These are phyloP conservation scores for Pseudogymnoascus sp. DNA, from an alignment of 2,329 filamentous ascomycete species.

Conservation along the genomic window DNA sequence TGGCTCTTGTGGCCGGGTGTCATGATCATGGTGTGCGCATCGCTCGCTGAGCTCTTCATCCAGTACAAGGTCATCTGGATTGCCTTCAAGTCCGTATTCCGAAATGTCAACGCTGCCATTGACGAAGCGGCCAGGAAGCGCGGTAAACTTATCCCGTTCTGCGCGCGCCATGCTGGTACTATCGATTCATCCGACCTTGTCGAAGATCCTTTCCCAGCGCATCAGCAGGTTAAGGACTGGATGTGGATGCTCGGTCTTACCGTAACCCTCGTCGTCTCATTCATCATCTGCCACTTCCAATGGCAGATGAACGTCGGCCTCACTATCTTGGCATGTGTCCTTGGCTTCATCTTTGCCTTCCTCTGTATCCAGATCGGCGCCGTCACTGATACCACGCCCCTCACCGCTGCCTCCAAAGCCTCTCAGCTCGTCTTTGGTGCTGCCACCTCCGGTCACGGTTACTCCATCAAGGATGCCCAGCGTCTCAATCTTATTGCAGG, in stretches of 20 bases:
- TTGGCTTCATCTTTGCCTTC: conserved; percentile 55
- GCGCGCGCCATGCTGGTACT: conserved; percentile 35
- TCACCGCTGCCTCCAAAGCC: conserved; percentile 60
- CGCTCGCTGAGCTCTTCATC: conserved; percentile 38
- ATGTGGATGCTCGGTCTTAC: conserved; percentile 44
- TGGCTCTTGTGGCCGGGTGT: conserved; percentile 46
- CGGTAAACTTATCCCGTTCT: conserved; percentile 37
- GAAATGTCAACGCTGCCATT: conserved; percentile 36
- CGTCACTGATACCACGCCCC: conserved; percentile 54
- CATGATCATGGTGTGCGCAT: conserved; percentile 42
- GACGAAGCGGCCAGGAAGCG: conserved; percentile 33
- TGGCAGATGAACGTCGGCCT: conserved; percentile 51
- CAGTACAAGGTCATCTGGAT: conserved; percentile 39
- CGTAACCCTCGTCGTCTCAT: conserved; percentile 41
- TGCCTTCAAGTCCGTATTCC: conserved; percentile 43
- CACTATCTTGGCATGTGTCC: conserved; percentile 46
- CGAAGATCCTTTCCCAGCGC: conserved; percentile 40
- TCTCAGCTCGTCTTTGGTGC: conserved; percentile 62
- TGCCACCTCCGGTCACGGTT: conserved; percentile 49
- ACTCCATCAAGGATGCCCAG: conserved; percentile 45
- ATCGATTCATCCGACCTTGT: conserved; percentile 33
- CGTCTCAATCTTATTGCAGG: conserved; percentile 59
- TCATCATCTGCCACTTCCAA: conserved; percentile 44
- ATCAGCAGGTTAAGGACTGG: conserved; percentile 45
- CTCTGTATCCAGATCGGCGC: conserved; percentile 53